These are phyloP conservation scores for Thielaviopsis ethacetica DNA, from an alignment of 2,329 filamentous ascomycete species.

Conservation along the genomic window DNA sequence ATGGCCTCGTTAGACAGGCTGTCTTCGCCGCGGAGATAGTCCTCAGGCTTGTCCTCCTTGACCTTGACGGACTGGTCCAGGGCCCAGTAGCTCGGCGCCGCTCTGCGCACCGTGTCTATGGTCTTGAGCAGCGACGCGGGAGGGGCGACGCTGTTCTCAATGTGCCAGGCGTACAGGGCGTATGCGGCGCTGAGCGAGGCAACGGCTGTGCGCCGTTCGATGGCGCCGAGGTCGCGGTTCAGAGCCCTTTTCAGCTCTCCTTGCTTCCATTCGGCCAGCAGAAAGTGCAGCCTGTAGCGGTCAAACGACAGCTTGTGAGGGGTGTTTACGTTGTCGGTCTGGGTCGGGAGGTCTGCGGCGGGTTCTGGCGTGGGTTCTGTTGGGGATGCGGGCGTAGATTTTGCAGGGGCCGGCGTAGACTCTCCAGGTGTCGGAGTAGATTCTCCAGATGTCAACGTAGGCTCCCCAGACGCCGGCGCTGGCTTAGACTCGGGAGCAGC, in stretches of 20 bases:
- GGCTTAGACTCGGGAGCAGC: neutral
- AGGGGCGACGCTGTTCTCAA: conserved; percentile 1
- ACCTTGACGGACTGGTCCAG: conserved; percentile 3
- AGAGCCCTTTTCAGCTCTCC: conserved; percentile 9
- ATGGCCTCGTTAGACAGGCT: conserved; percentile 7
- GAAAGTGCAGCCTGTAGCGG: conserved; percentile 7
- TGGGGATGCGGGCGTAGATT: neutral
- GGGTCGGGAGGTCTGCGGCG: neutral
- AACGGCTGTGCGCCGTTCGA: conserved; percentile 8
- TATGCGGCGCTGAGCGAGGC: conserved; percentile 6
- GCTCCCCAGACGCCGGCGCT: neutral
- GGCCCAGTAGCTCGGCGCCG: conserved; percentile 8
- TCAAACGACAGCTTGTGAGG: conserved; percentile 3
- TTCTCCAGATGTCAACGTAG: too few relatives aligned
- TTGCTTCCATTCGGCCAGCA: conserved; percentile 8
- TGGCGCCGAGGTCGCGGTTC: conserved; percentile 8
- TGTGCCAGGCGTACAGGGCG: conserved; percentile 4
- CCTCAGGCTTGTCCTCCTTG: conserved; percentile 3
- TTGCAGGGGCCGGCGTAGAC: too few relatives aligned
- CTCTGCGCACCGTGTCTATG: conserved; percentile 5
- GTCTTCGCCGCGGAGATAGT: conserved; percentile 8
- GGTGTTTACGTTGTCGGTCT: neutral
- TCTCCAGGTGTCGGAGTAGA: too few relatives aligned
- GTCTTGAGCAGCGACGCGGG: conserved; percentile 1
- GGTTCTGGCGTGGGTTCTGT: neutral